Base-by-base conservation (phyloP, 352 stramenopile species). In the Detonula confervacea region DNA sequence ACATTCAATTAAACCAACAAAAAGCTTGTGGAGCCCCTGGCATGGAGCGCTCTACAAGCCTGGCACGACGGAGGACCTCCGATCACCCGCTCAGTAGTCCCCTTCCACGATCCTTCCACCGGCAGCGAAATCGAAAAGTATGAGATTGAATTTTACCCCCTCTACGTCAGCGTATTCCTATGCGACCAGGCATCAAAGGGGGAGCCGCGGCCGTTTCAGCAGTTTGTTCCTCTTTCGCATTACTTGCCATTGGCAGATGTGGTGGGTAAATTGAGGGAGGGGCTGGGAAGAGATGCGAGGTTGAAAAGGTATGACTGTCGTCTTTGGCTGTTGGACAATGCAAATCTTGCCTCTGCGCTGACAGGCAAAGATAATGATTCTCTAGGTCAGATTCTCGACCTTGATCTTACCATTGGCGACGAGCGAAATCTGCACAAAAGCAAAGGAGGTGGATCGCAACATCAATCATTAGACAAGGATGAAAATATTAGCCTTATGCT, bases 31-130 rank as follows among this genome's bases (percentile, higher is more conserved):
- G 85, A 91, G 39, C 90, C 90, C 25, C 52, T 92, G 20, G 87
- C 70, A 39, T 95, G 86, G 85, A 91, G 82, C 52, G 88, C 88
- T 29, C 66, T 95, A 1, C 87, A 95, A 65, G 85, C 85, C 14
- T 95, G 90, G 90, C 90, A 95, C 56, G 90, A 93, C 76, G 88
- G 87, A 22, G 90, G 88, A 49, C 87, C 90, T 49, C 87, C 86
- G 2, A 92, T 94, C 51, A 55, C 84, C 74, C 80, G 90, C 12
- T 68, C 47, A 27, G 87, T 94, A 46, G 87, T 92, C 8, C 81
- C 74, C 8, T 89, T 78, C 33, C 52, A 74, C 27, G n/a, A n/a
- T n/a, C n/a, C n/a, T n/a, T n/a, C n/a, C n/a, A n/a, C n/a, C n/a
- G n/a, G n/a, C n/a, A n/a, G n/a, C n/a, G n/a, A n/a, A 56, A 44